Evolutionary conservation across 306 rosid species (phyloP), one percentile per base, ranked within the genome.

Genomic region (Quercus variabilis): DNA sequence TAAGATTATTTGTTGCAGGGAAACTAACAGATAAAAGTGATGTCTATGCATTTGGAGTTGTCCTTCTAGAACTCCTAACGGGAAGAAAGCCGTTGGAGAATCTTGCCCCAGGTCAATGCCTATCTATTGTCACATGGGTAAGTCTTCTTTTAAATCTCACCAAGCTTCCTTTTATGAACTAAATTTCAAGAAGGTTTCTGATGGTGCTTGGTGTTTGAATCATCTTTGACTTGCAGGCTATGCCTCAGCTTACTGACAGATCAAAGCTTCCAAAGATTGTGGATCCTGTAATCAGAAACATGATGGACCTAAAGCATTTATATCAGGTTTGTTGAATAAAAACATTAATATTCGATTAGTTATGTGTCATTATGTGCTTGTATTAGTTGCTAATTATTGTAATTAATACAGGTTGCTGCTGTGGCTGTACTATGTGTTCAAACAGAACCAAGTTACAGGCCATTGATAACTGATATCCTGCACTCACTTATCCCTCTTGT

Each of bases 381-480:
- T 38, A 57, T 38, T 57, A 41, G 74, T 63, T 58, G 75, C 54
- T 59, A 79, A 77, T 43, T 79, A 71, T 38, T 20, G 31, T 54
- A 63, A 56, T 62, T 78, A 14, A 19, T 52, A 33, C 90, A 94
- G 99, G 96, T 95, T 77, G 99, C 98, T 80, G 99, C 98, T 5
- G 99, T 95, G 64, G 98, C 97, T 64, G 94, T 95, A 68, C 86
- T 95, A 4, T 95, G 99, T 52, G 97, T 95, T 68, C 99, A 95
- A 82, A 73, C 96, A 17, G 99, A 95, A 82, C 92, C 99, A 26
- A 91, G 96, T 79, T 95, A 95, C 82, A 85, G 98, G 85, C 99
- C 97, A 2, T 83, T 92, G 35, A 90, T 92, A 76, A 91, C 99
- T 0, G 99, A 95, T 58, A 97, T 94, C 13, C 79, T 94, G 55